These are phyloP conservation scores for Cryptococcus deneoformans DNA, from an alignment of 1,284 basidiomycete genomes.

Conservation along the genomic window DNA sequence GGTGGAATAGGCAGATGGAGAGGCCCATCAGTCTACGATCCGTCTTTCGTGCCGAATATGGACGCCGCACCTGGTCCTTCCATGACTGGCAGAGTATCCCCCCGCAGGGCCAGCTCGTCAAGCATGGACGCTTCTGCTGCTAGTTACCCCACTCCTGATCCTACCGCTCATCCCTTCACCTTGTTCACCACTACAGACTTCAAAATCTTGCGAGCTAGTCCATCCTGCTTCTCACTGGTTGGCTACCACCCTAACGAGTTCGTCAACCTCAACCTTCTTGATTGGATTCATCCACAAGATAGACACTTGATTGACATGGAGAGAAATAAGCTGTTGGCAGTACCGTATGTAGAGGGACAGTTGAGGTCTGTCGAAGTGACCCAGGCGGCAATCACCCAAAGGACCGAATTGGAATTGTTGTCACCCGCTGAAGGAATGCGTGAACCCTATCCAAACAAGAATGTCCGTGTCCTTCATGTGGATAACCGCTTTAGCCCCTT, in stretches of 20 bases:
- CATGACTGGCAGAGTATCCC: neutral
- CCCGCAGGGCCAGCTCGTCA: neutral
- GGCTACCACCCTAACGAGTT: constrained; percentile 43
- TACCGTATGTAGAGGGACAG: constrained; percentile 22
- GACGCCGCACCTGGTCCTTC: constrained; percentile 5
- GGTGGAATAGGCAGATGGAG: constrained; percentile 24
- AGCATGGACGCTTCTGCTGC: neutral
- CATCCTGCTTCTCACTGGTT: constrained; percentile 25
- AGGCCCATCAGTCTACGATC: constrained; percentile 20
- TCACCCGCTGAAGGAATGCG: constrained; percentile 43
- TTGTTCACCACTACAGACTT: constrained; percentile 42
- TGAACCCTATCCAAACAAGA: constrained; percentile 45
- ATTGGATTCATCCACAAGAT: constrained; percentile 41
- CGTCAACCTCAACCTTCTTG: constrained; percentile 34
- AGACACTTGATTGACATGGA: constrained; percentile 30
- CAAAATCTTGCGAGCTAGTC: constrained; percentile 35
- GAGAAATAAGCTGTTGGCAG: constrained; percentile 23
- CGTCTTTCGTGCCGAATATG: constrained; percentile 13
- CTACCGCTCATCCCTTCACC: constrained; percentile 23
- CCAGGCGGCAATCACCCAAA: constrained; percentile 26
- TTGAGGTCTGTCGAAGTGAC: constrained; percentile 32
- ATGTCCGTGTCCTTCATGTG: constrained; percentile 32
- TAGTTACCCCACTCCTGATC: neutral
- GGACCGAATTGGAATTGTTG: constrained; percentile 32
- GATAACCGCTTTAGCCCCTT: constrained; percentile 30